Conservation (phyloP, 768 basidiomycete species). For the Pleurotus djamor region DNA sequence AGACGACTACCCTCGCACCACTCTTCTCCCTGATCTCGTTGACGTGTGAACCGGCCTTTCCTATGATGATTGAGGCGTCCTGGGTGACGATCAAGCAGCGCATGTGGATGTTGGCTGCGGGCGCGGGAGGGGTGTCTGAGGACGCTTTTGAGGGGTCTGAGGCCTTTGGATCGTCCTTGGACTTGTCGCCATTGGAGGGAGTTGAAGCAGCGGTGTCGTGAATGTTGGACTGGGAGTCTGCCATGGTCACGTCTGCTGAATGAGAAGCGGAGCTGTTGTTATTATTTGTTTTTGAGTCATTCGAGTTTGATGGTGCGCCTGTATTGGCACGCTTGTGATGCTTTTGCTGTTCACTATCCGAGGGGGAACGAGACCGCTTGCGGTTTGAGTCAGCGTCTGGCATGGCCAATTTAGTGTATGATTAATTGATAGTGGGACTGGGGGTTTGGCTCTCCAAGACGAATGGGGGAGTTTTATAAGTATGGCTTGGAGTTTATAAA, state of each 20-base stretch:
- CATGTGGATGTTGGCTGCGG: constrained; percentile 92
- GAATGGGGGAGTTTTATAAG: constrained; percentile 20
- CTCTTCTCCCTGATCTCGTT: constrained; percentile 99
- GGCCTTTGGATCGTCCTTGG: constrained; percentile 37
- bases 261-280: constrained; percentile 43
- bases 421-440: constrained; percentile 23
- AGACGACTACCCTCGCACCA: constrained; percentile 94
- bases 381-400: constrained; percentile 84
- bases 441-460: constrained; percentile 23
- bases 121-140: constrained; percentile 51
- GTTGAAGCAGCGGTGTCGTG: constrained; percentile 59
- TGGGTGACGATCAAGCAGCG: constrained; percentile 98
- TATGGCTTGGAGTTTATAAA: constrained; percentile 31
- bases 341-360: constrained; percentile 78
- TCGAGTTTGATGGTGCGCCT: constrained; percentile 58
- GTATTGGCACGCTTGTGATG: constrained; percentile 83
- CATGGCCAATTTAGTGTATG: constrained; percentile 66
- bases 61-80: constrained; percentile 99
- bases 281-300: constrained; percentile 53
- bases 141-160: constrained; percentile 35
- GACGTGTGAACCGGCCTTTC: constrained; percentile 92
- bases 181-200: constrained; percentile 41
- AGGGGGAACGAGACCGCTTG: constrained; percentile 86
- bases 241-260: constrained; percentile 61
- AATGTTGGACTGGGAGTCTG: constrained; percentile 43